Evolutionary conservation across 2,329 filamentous ascomycete species (phyloP).

Genomic region (Raffaelea ambrosiae): DNA sequence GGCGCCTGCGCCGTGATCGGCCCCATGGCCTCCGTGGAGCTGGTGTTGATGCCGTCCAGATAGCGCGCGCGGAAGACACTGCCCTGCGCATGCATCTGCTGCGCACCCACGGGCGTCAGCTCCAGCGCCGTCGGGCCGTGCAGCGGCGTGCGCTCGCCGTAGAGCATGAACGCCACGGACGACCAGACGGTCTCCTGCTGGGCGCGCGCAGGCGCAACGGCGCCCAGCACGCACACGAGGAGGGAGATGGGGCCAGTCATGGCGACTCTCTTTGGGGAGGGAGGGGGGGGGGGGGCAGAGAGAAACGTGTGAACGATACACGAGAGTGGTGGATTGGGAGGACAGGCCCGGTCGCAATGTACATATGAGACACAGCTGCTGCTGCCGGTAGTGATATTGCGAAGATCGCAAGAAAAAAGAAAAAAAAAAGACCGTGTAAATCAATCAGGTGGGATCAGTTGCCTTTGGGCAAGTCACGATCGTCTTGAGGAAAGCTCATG

Average conservation of each 20-base stretch:
- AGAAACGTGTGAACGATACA: too few relatives aligned
- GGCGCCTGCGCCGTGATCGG: conserved; percentile 24
- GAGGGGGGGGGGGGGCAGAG: too few relatives aligned
- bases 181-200: conserved; percentile 35
- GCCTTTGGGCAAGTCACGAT: too few relatives aligned
- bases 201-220: neutral
- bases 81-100: conserved; percentile 43
- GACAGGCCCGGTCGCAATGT: too few relatives aligned
- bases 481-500: too few relatives aligned
- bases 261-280: too few relatives aligned
- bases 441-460: too few relatives aligned
- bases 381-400: too few relatives aligned
- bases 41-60: conserved; percentile 20
- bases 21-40: conserved; percentile 14
- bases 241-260: neutral
- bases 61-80: conserved; percentile 40
- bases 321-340: too few relatives aligned
- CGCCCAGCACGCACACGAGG: neutral
- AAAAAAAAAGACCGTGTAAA: too few relatives aligned
- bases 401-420: too few relatives aligned
- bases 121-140: conserved; percentile 18
- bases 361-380: too few relatives aligned
- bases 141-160: conserved; percentile 46
- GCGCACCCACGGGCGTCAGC: conserved; percentile 45
- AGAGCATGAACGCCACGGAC: conserved; percentile 36